Base-by-base conservation (phyloP, 1,284 basidiomycete species). In the Sanghuangporus sanghuang region DNA sequence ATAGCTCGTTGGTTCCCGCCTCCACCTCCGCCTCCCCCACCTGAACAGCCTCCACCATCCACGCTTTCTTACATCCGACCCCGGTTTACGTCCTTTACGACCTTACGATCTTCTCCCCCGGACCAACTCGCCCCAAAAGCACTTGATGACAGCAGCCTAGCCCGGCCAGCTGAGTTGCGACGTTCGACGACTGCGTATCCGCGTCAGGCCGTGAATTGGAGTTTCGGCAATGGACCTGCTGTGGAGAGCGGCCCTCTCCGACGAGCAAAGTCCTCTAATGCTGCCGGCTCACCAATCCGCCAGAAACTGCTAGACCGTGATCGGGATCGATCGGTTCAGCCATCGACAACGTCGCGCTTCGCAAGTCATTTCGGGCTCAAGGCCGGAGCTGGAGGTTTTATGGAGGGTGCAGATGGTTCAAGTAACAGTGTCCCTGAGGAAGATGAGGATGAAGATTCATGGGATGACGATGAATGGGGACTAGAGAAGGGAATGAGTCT, bases 11-110 rank as follows among this genome's bases (percentile, higher is more conserved):
- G 91, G 87, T 93, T 92, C 69, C 91, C 92, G 12, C 89, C 90
- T 63, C 86, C 89, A 36, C 78, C 77, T 61, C 85, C 85, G 7
- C 85, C 85, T 64, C 81, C 86, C 21, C 87, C 85, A 0, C 77
- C 84, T 2, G 81, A 84, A 0, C 74, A 76, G 9, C 83, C 85
- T 0, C 82, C 81, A 35, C 76, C 79, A 5, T 89, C 89, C 2
- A 88, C 88, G 3, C 79, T 91, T 58, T 90, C 90, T 27, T 92
- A 92, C 71, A 92, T 93, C 68, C 88, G 90, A n/a, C 91, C 90
- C 6, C 84, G 90, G 42, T 91, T 93, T 72, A 91, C 89, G 0
- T 92, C 89, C 1, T 90, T 92, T 71, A 89, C 89, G 6, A 85
- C 86, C 66, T 81, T 90, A 58, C 83, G 86, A 58, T 86, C 87